Evolutionary conservation across 352 stramenopile species (phyloP), one percentile per base, ranked within the genome.

Genomic region (Phytophthora sp.): DNA sequence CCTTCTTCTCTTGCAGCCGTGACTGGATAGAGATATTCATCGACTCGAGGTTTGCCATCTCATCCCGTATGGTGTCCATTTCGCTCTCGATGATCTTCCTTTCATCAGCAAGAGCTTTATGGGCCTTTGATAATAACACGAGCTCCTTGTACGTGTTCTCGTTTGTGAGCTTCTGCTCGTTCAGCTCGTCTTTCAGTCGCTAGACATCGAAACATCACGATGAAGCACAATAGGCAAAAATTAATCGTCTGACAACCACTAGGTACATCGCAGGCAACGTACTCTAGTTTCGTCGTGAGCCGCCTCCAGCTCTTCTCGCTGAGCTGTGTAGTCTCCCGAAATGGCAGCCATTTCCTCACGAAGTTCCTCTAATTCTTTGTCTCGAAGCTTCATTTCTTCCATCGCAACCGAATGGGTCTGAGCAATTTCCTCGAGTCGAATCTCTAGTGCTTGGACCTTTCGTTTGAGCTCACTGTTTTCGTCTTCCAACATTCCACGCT

Each of bases 121-220:
- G 83, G 2, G 83, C 86, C 53, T 95, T 95, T 7, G 84, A 84
- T 6, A 95, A 55, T 45, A 95, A 42, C 4, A 95, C 83, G 1
- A 95, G 70, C 57, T 95, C 83, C 47, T 90, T 92, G 68, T 90
- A 95, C 20, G 82, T 88, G 36, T 70, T 82, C 33, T 93, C 84
- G 31, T 84, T 79, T 16, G 82, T 77, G 9, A 79, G 55, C 0
- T 79, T 77, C 33, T 88, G 73, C 24, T 91, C 82, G 23, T 78
- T 73, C 15, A 91, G 33, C 41, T 91, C 76, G n/a, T 79, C 68
- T 62, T 89, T 75, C 21, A 93, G 46, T 57, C 71, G 73, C 84
- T 94, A 46, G 30, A 41, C 50, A 63, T 33, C 12, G 54, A 16
- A 47, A 26, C 7, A 36, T 31, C 56, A 53, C 26, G 24, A 38